Evolutionary conservation across 2,329 filamentous ascomycete genomes (phyloP), one percentile per base, ranked within the genome.

Genomic region (Ramularia endophylla): DNA sequence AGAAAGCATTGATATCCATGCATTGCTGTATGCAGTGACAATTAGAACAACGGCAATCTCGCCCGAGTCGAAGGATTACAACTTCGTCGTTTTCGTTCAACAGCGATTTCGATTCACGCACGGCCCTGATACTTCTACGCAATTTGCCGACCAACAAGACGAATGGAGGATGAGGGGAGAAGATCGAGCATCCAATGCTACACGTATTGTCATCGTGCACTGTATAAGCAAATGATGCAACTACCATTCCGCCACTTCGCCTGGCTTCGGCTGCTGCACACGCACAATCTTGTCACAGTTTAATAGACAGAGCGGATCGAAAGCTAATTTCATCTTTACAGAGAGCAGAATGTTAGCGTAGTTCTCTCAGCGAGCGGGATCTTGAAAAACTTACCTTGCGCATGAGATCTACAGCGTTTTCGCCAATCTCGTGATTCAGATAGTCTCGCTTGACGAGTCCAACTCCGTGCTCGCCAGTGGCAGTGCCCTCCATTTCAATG

Each of bases 381-480:
- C n/a, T n/a, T n/a, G n/a, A n/a, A 11, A 18, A 36, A 63, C 71
- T 55, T 65, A 84, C 80, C 73, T 83, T 85, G 65, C 86, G 77
- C 86, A 94, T 94, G 16, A 83, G 73, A 65, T 89, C 84, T 7
- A 94, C 85, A 0, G 85, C 87, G 9, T 66, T 71, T 61, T 79
- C 71, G 9, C 86, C 85, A 29, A 92, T 69, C 65, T 94, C 86
- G 57, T 89, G 83, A 8, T 79, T 73, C 31, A 94, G 72, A 58
- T 90, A 90, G 59, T 92, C 86, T 52, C 86, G 73, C 75, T 94
- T 94, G 42, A 90, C 83, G 35, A 94, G 68, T 5, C 86, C 86
- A 39, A 92, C 81, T 30, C 86, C 86, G 62, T 94, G 86, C 65
- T 94, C 86, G 40, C 86, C 87, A 9, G 86, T 89, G 1, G 88